Base-by-base conservation (phyloP, 148 eudicot species). In the Pharnaceum exiguum region DNA sequence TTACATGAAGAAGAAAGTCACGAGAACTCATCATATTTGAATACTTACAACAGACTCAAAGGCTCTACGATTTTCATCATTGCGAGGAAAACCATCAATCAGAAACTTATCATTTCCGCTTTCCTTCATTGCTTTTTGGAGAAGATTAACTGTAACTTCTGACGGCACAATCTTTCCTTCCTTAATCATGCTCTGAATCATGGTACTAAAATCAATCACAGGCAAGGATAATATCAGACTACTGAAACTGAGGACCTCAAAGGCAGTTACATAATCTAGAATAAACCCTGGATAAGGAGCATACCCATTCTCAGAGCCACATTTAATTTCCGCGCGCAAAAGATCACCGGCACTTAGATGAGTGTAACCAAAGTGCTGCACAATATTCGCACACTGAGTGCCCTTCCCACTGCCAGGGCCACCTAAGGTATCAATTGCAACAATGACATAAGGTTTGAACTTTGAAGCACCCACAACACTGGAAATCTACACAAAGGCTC, bases 111-210 rank as follows among this genome's bases (percentile, higher is more conserved):
- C 86, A 55, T 77, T 89, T 23, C 42, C 81, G 59, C 40, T 78
- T 55, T 80, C 77, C 69, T 67, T 72, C 55, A 89, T 82, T 26
- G 93, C 93, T 67, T 59, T 67, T 63, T 80, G 71, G 62, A 89
- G 85, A 71, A 89, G 93, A 63, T 68, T 70, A 57, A 82, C 72
- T 21, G 93, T 85, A 54, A 89, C 83, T 67, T 89, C 93, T 10
- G 96, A 85, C 16, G 96, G 93, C 17, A 85, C 96, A 58, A 89
- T 82, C 60, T 80, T 82, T 51, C 93, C 96, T 56, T 89, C 93
- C 69, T 80, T 85, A 51, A 85, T 89, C 76, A 88, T 88, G 65
- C 72, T 78, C 59, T 82, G 80, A 49, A 88, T 88, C 96, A 89
- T 89, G 62, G 77, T 60, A 71, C 95, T 87, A 66, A n/a, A 67